A percentile compares a stretch with the other conserved stretches of the same genome.
These are phyloP conservation scores for Blastobotrys robertii DNA, from an alignment of 805 yeast species.

Conservation along the genomic window DNA sequence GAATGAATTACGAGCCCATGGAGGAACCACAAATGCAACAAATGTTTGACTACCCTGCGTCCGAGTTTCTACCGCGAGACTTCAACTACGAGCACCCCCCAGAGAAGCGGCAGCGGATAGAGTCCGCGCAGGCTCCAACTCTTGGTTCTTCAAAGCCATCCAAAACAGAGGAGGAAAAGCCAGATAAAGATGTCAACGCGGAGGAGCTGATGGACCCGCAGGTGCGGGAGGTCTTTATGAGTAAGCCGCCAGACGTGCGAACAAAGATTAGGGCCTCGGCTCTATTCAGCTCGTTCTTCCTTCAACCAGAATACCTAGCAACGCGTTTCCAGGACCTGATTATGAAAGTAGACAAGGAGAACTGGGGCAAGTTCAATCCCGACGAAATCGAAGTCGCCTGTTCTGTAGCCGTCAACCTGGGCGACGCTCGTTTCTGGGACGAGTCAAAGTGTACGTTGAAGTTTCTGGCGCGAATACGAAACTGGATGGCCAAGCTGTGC, in stretches of 20 bases:
- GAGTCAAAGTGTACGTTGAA: conserved; percentile 1
- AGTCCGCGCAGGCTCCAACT: too few species aligned
- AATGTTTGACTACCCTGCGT: too few species aligned
- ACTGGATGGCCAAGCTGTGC: conserved; percentile 10
- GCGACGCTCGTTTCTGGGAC: conserved; percentile 9
- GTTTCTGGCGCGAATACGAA: conserved; percentile 11
- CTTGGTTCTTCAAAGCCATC: background rate
- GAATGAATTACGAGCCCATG: too few species aligned
- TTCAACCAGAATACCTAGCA: background rate
- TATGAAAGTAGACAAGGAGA: background rate
- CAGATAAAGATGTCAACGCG: background rate
- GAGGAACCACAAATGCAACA: too few species aligned
- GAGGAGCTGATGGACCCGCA: background rate
- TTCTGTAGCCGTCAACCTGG: conserved; percentile 5
- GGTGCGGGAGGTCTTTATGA: background rate
- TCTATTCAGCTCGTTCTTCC: background rate
- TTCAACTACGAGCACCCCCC: too few species aligned
- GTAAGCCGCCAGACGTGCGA: background rate
- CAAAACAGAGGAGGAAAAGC: background rate
- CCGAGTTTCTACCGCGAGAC: too few species aligned
- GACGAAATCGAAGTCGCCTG: conserved; percentile 11
- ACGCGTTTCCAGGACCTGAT: background rate
- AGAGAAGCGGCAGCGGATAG: too few species aligned
- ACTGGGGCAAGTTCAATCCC: conserved; percentile 1
- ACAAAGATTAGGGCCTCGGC: background rate